phyloP scores from a whole-genome alignment of 2,329 filamentous ascomycete species.

The Keithomyces neogunnii region DNA sequence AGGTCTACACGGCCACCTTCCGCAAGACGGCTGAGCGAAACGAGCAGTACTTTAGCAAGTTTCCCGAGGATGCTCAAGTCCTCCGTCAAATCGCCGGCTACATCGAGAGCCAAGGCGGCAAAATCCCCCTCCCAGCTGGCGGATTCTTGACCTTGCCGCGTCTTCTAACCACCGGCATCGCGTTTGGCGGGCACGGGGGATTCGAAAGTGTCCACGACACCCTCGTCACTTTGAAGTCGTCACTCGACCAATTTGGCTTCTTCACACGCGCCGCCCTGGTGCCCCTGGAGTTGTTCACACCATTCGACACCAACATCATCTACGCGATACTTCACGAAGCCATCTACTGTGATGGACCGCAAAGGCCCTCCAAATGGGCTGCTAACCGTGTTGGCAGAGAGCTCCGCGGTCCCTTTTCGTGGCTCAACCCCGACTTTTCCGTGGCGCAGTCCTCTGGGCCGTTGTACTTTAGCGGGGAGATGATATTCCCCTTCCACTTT shows the following conservation, averaged over 20 bases:
- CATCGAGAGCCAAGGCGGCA: constrained; percentile 47
- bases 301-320: constrained; percentile 69
- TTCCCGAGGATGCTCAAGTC: constrained; percentile 64
- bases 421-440: constrained; percentile 33
- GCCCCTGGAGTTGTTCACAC: constrained; percentile 56
- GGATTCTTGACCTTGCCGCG: constrained; percentile 64
- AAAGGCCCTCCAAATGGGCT: constrained; percentile 63
- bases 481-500: constrained; percentile 84
- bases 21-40: constrained; percentile 65
- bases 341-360: constrained; percentile 68
- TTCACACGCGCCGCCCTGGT: constrained; percentile 64
- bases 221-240: constrained; percentile 60
- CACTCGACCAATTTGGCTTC: constrained; percentile 68
- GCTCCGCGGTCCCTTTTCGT: constrained; percentile 34
- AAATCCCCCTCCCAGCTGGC: constrained; percentile 59
- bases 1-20: constrained; percentile 68
- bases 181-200: constrained; percentile 72
- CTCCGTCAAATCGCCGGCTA: constrained; percentile 60
- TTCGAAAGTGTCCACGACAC: constrained; percentile 67
- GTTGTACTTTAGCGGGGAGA: constrained; percentile 82
- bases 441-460: constrained; percentile 29
- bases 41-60: constrained; percentile 73
- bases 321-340: constrained; percentile 85
- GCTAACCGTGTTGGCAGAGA: constrained; percentile 53
- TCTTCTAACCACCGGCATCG: constrained; percentile 69